Conservation (phyloP, 108 stramenopile genomes). For the Skeletonema costatum region DNA sequence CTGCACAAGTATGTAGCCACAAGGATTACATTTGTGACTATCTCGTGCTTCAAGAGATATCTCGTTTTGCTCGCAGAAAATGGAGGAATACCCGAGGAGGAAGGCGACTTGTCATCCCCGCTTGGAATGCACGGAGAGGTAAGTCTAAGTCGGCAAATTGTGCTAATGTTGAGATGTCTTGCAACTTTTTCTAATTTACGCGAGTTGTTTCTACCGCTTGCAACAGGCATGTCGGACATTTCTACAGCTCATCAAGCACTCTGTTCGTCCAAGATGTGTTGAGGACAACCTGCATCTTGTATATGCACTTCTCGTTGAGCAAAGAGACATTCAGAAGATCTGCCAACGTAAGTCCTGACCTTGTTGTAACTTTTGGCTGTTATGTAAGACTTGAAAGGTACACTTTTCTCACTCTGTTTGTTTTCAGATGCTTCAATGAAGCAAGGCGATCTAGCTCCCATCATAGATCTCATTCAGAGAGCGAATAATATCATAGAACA, state of each 20-base stretch:
- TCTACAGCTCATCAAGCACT: conserved; percentile 63
- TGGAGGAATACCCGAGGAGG: conserved; percentile 30
- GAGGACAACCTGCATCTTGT: conserved; percentile 78
- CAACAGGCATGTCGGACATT: conserved; percentile 56
- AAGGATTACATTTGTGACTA: conserved; percentile 71
- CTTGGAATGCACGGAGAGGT: conserved; percentile 80
- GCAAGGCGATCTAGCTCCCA: conserved; percentile 31
- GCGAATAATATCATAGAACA: conserved; percentile 57
- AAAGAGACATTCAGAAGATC: conserved; percentile 61
- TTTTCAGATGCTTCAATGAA: conserved; percentile 34
- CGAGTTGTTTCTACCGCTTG: not conserved
- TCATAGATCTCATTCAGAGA: conserved; percentile 40
- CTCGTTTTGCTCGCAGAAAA: conserved; percentile 27
- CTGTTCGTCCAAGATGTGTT: conserved; percentile 56
- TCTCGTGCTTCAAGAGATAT: conserved; percentile 66
- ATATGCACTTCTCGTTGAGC: conserved; percentile 74
- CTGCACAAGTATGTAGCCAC: conserved; percentile 79
- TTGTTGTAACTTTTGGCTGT: conserved; percentile 3
- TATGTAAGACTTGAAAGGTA: not conserved
- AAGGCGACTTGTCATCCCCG: conserved; percentile 55
- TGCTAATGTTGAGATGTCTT: not conserved
- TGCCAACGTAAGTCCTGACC: conserved; percentile 36
- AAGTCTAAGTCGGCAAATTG: not conserved
- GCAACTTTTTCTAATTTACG: not conserved
- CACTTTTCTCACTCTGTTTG: not conserved